Percentiles rank a stretch among this genome's conserved stretches.
These are phyloP conservation scores for Nakazawaea molendinolei DNA, from an alignment of 805 yeast genomes.

Conservation along the genomic window DNA sequence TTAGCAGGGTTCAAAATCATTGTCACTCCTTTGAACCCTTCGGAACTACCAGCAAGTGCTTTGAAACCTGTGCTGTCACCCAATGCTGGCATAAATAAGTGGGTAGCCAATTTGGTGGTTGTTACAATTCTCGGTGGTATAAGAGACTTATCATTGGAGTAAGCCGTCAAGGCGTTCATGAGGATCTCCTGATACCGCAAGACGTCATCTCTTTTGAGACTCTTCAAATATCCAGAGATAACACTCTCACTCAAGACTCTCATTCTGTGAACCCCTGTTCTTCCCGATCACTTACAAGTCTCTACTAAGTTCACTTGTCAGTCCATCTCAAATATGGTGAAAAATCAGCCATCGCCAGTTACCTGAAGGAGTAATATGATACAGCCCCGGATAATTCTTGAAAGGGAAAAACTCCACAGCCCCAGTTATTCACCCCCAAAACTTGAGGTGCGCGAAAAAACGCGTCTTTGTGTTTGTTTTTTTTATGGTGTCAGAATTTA, in stretches of 20 bases:
- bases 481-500: no score
- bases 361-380: no score
- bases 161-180: conserved; percentile 31
- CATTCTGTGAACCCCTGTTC: conserved; percentile 26
- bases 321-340: no score
- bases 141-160: conserved; percentile 33
- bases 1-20: conserved; percentile 40
- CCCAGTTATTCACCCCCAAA: no score
- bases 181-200: conserved; percentile 30
- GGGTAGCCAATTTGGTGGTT: conserved; percentile 35
- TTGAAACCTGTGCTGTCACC: conserved; percentile 53
- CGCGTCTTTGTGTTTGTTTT: no score
- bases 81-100: conserved; percentile 62
- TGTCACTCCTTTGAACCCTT: conserved; percentile 56
- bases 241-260: conserved; percentile 27
- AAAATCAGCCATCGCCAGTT: no score
- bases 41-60: conserved; percentile 48
- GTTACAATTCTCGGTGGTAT: conserved; percentile 52
- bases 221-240: conserved; percentile 21
- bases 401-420: no score
- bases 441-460: no score
- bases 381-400: no score
- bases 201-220: conserved; percentile 23
- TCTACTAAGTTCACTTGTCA: no score
- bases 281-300: no score